Percentiles rank a stretch among this genome's conserved stretches.
phyloP scores from a whole-genome alignment of 2,329 filamentous ascomycete species.

The Xylaria sp. region DNA sequence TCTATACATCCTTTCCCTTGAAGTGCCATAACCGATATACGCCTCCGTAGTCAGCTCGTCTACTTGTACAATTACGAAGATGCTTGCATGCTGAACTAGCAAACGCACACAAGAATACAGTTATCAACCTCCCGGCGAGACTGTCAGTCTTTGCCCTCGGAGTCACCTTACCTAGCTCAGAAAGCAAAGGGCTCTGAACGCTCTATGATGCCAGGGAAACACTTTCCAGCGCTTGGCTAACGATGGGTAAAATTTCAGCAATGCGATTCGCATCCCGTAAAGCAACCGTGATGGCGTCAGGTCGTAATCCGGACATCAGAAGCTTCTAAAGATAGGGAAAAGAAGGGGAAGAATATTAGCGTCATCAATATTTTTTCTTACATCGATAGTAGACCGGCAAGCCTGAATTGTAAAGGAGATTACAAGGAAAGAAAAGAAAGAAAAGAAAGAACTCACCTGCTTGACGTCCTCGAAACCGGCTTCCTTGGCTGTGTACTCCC shows the following conservation, averaged over 20 bases:
- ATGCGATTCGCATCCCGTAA: slow-evolving; percentile 78
- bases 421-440: slow-evolving; percentile 3
- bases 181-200: not conserved
- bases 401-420: not conserved
- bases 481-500: slow-evolving; percentile 93
- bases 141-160: not conserved
- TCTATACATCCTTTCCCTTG: not conserved
- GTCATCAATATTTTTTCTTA: not conserved
- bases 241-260: slow-evolving; percentile 68
- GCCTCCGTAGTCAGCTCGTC: not conserved
- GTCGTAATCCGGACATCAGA: slow-evolving; percentile 53
- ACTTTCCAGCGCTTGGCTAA: slow-evolving; percentile 69
- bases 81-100: not conserved
- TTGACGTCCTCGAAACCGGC: slow-evolving; percentile 81
- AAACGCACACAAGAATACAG: not conserved
- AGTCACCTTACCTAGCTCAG: not conserved
- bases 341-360: not conserved
- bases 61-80: not conserved
- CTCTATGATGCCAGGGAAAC: slow-evolving; percentile 43
- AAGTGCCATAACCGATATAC: not conserved
- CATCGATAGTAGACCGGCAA: not conserved
- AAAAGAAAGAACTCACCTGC: slow-evolving; percentile 62
- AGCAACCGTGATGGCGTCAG: slow-evolving; percentile 74
- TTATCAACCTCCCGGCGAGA: not conserved
- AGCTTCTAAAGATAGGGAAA: slow-evolving; percentile 49